Evolutionary conservation across 108 stramenopile genomes (phyloP).

Genomic region (Nitzschia inconspicua): DNA sequence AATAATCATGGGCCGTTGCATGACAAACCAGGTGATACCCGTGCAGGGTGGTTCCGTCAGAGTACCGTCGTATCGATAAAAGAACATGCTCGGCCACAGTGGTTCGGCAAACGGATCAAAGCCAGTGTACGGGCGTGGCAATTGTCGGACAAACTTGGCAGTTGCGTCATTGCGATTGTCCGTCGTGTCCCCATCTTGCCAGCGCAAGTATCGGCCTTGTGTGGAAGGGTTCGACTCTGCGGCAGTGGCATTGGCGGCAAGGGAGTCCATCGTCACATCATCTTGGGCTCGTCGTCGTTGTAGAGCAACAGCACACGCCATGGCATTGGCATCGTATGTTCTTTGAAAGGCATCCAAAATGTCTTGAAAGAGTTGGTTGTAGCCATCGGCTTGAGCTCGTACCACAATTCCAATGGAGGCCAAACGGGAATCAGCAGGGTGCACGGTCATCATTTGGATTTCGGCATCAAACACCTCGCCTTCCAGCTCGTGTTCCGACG

Average conservation of each 20-base stretch:
- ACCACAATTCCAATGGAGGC: background rate
- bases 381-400: background rate
- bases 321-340: background rate
- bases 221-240: background rate
- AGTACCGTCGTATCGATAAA: background rate
- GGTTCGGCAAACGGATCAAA: background rate
- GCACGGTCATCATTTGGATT: background rate
- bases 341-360: background rate
- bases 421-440: background rate
- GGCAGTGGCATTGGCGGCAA: background rate
- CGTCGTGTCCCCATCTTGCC: background rate
- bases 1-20: background rate
- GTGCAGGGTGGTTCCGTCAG: background rate
- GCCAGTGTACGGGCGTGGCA: background rate
- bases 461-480: background rate
- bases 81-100: background rate
- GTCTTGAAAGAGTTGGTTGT: background rate
- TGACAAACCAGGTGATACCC: background rate
- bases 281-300: too few species aligned
- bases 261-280: too few species aligned
- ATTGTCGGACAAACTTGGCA: background rate
- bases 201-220: background rate
- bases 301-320: background rate
- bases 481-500: background rate
- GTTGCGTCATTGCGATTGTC: background rate